phyloP scores from a whole-genome alignment of 352 stramenopile species.

The Phytophthora cactorum region DNA sequence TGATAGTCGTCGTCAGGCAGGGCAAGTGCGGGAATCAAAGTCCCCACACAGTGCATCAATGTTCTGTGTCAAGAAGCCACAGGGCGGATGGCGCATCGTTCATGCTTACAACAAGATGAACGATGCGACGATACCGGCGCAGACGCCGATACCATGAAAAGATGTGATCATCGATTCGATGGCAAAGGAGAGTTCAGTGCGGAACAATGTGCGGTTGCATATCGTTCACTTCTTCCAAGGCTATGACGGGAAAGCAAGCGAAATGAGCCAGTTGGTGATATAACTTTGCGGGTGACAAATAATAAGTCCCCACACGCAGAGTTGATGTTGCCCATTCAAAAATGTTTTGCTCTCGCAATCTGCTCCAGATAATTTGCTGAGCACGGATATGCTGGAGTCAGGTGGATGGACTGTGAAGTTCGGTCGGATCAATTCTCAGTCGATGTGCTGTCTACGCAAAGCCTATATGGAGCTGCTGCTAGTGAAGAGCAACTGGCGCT shows the following conservation, averaged over 20 bases:
- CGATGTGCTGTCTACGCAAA: conserved; percentile 13
- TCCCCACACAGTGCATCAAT: too few relatives aligned
- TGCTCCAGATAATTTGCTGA: conserved; percentile 20
- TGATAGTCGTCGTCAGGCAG: too few relatives aligned
- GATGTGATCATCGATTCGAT: too few relatives aligned
- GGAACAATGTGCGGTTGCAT: background rate
- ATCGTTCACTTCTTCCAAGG: background rate
- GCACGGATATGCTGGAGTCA: conserved; percentile 6
- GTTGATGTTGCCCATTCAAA: conserved; percentile 7
- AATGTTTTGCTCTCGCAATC: conserved; percentile 4
- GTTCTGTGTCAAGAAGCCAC: too few relatives aligned
- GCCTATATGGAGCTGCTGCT: background rate
- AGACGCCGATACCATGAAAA: too few relatives aligned
- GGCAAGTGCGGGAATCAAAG: too few relatives aligned
- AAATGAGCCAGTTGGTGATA: conserved; percentile 3
- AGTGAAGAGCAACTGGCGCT: conserved; percentile 10
- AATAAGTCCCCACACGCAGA: conserved; percentile 15
- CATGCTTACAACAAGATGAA: too few relatives aligned
- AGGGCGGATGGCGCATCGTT: too few relatives aligned
- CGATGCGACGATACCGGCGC: too few relatives aligned
- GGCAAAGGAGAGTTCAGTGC: background rate
- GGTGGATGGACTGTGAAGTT: conserved; percentile 13
- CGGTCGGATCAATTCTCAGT: background rate
- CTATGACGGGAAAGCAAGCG: background rate
- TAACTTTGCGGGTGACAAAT: conserved; percentile 7